phyloP scores from a whole-genome alignment of 1,284 basidiomycete species.

The Pseudozyma tsukubaensis region DNA sequence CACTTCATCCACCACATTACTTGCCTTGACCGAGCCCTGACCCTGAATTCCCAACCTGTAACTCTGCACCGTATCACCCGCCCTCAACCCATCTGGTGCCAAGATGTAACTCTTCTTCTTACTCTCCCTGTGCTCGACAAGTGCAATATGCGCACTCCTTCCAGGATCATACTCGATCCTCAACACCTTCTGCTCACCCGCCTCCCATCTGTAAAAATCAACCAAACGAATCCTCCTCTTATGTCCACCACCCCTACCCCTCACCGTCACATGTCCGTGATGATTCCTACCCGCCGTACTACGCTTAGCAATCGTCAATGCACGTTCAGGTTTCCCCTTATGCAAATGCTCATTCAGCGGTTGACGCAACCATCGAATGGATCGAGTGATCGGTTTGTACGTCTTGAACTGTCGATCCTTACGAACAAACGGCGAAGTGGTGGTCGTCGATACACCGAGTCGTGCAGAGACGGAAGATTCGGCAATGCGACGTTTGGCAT shows the following conservation, averaged over 20 bases:
- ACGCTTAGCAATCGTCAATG: slow-evolving; percentile 84
- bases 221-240: slow-evolving; percentile 84
- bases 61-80: slow-evolving; percentile 88
- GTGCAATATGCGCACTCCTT: slow-evolving; percentile 90
- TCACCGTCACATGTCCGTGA: slow-evolving; percentile 85
- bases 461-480: slow-evolving; percentile 56
- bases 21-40: slow-evolving; percentile 1
- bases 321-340: slow-evolving; percentile 81
- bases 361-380: slow-evolving; percentile 85
- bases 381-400: slow-evolving; percentile 86
- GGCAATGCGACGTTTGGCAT: slow-evolving; percentile 39
- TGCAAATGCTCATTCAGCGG: slow-evolving; percentile 85
- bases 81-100: slow-evolving; percentile 87
- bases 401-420: slow-evolving; percentile 77
- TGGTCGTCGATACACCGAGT: slow-evolving; percentile 56
- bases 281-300: slow-evolving; percentile 86
- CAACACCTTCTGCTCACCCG: slow-evolving; percentile 86
- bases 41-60: slow-evolving; percentile 73
- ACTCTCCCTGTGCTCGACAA: slow-evolving; percentile 76
- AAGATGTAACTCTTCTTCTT: slow-evolving; percentile 84
- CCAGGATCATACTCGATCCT: slow-evolving; percentile 97
- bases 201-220: slow-evolving; percentile 80
- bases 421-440: slow-evolving; percentile 61
- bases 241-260: slow-evolving; percentile 91
- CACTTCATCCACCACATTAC: slow-evolving; percentile 24